phyloP scores from a whole-genome alignment of 495 filamentous ascomycete species.

The Rhizodiscina lignyota region DNA sequence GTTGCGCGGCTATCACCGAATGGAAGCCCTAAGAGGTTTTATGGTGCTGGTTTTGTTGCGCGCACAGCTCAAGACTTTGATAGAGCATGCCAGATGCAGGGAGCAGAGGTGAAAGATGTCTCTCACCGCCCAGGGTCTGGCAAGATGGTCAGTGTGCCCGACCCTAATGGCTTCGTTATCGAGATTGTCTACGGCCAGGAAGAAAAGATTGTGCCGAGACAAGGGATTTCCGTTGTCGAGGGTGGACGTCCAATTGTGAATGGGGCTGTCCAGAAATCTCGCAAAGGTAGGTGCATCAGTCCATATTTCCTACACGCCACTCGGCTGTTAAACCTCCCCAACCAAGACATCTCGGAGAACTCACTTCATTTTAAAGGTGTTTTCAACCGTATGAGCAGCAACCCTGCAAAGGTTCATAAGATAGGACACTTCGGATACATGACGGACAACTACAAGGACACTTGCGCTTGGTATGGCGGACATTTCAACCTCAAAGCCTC shows the following conservation, averaged over 20 bases:
- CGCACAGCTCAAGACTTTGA: background rate
- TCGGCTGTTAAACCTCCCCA: too few species aligned
- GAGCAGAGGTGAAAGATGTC: constrained; percentile 31
- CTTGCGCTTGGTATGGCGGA: constrained; percentile 43
- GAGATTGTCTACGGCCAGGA: constrained; percentile 41
- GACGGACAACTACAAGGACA: constrained; percentile 34
- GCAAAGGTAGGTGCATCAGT: constrained; percentile 16
- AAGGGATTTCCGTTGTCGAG: too few species aligned
- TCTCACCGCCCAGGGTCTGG: constrained; percentile 38
- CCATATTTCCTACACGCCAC: too few species aligned
- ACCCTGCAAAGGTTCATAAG: too few species aligned
- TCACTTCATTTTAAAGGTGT: too few species aligned
- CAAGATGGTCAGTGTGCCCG: constrained; percentile 35
- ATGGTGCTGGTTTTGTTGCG: background rate
- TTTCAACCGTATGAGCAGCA: too few species aligned
- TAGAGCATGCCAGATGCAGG: constrained; percentile 16
- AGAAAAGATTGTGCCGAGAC: background rate
- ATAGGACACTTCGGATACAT: constrained; percentile 57
- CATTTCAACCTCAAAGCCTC: constrained; percentile 53
- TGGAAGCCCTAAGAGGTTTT: too few species aligned
- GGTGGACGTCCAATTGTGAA: constrained; percentile 29
- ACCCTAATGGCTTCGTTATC: constrained; percentile 42
- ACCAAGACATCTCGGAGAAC: constrained; percentile 46
- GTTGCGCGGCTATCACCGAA: too few species aligned
- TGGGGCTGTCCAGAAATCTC: constrained; percentile 19